A percentile compares a stretch with the other conserved stretches of the same genome.
These are phyloP conservation scores for Globisporangium solare DNA, from an alignment of 352 stramenopile species.

Conservation along the genomic window DNA sequence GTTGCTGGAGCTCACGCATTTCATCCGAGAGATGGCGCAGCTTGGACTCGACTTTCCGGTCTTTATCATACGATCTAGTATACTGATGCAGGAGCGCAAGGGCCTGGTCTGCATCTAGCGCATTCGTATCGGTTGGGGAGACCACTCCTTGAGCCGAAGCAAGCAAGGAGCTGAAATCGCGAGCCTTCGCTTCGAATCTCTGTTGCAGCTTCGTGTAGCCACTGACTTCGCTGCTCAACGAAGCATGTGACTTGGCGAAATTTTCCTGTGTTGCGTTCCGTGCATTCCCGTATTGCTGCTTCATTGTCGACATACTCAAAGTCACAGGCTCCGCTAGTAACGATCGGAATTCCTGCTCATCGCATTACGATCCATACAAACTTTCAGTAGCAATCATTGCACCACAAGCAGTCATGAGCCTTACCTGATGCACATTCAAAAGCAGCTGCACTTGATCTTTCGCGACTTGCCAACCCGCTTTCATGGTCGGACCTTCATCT, in stretches of 20 bases:
- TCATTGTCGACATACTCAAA: conserved; percentile 73
- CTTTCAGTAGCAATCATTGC: neutral
- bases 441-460: conserved; percentile 61
- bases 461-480: conserved; percentile 44
- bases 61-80: conserved; percentile 12
- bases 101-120: conserved; percentile 26
- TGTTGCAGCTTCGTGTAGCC: conserved; percentile 49
- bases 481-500: conserved; percentile 54
- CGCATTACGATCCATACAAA: conserved; percentile 3
- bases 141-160: conserved; percentile 23
- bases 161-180: conserved; percentile 31
- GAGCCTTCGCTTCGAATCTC: conserved; percentile 52
- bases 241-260: conserved; percentile 45
- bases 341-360: conserved; percentile 64
- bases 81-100: conserved; percentile 23
- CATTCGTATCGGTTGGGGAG: conserved; percentile 15
- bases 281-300: conserved; percentile 68
- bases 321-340: conserved; percentile 65
- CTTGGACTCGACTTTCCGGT: conserved; percentile 36
- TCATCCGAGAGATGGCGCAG: conserved; percentile 45
- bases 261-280: conserved; percentile 53
- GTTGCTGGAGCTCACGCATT: conserved; percentile 30
- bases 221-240: conserved; percentile 40
- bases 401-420: neutral
- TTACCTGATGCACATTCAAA: conserved; percentile 56